A percentile compares a stretch with the other conserved stretches of the same genome.
These are phyloP conservation scores for Ceratocystis albifundus DNA, from an alignment of 2,329 filamentous ascomycete genomes.

Conservation along the genomic window DNA sequence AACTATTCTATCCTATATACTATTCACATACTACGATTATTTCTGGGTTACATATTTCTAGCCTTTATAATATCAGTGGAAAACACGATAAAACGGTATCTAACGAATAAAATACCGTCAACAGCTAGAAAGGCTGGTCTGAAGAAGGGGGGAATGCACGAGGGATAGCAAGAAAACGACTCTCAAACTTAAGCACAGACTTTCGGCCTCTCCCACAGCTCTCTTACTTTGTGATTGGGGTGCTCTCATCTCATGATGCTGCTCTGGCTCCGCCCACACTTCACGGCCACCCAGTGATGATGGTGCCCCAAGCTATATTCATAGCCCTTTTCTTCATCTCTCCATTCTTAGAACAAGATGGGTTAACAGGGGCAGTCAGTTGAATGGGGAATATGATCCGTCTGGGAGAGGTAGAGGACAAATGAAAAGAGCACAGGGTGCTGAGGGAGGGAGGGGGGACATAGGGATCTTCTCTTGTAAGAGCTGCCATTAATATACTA, in stretches of 20 bases:
- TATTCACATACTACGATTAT: background rate
- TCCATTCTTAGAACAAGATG: too few relatives aligned
- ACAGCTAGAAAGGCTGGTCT: background rate
- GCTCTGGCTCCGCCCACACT: background rate
- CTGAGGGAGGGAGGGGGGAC: too few relatives aligned
- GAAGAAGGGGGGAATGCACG: background rate
- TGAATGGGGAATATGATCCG: too few relatives aligned
- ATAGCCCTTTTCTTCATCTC: background rate
- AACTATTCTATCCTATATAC: background rate
- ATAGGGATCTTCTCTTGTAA: too few relatives aligned
- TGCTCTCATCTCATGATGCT: background rate
- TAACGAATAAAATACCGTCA: background rate
- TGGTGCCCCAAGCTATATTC: background rate
- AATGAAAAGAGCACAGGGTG: too few relatives aligned
- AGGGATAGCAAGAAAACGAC: background rate
- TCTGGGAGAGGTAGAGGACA: too few relatives aligned
- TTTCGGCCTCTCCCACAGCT: too few relatives aligned
- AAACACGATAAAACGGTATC: background rate
- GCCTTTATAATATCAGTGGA: background rate
- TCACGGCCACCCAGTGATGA: conserved; percentile 3
- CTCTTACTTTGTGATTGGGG: background rate
- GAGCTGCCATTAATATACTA: too few relatives aligned
- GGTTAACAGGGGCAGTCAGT: too few relatives aligned
- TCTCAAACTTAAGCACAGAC: background rate
- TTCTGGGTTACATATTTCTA: too few relatives aligned